Evolutionary conservation across 768 basidiomycete species (phyloP), one percentile per base, ranked within the genome.

Genomic region (Boletus eberwhitei): DNA sequence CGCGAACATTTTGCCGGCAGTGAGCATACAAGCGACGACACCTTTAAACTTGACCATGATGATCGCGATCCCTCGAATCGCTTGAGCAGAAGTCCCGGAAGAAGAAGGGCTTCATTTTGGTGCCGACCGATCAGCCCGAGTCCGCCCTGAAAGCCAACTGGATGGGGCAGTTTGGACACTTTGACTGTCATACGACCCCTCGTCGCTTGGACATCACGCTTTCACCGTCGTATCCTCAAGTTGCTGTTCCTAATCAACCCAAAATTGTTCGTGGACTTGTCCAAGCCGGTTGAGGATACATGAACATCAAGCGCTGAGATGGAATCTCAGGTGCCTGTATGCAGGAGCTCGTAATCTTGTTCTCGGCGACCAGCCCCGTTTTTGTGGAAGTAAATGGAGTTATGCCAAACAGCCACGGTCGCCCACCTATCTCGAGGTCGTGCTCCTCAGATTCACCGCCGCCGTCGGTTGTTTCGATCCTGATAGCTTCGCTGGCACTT

Each of bases 51-150:
- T 47, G 60, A 50, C 59, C 55, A 65, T 24, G 57, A 44, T 51
- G 62, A 65, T 64, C 67, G 59, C 59, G 61, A 61, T 66, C 64
- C 61, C 66, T 59, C 59, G 61, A 66, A 52, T 58, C 66, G 66
- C 66, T 67, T 68, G 66, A 47, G 51, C 44, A 43, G 43, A 48
- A 59, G 50, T 52, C 56, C 48, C 57, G 52, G 62, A 41, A 58
- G 49, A 36, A 50, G 46, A 50, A 55, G 35, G 17, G 40, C 59
- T 60, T 64, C 58, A 55, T 61, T 65, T 63, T 62, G 54, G 58
- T 62, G 56, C 67, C 64, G 58, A 53, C 55, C 57, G 58, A 66
- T 60, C 62, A 44, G 26, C 37, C 43, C 55, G 32, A 35, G 39
- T 29, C 24, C 29, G 24, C 53, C 46, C 43, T 54, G 48, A 48